Conservation (phyloP, 2,329 filamentous ascomycete genomes). For the Fusarium beomiforme region DNA sequence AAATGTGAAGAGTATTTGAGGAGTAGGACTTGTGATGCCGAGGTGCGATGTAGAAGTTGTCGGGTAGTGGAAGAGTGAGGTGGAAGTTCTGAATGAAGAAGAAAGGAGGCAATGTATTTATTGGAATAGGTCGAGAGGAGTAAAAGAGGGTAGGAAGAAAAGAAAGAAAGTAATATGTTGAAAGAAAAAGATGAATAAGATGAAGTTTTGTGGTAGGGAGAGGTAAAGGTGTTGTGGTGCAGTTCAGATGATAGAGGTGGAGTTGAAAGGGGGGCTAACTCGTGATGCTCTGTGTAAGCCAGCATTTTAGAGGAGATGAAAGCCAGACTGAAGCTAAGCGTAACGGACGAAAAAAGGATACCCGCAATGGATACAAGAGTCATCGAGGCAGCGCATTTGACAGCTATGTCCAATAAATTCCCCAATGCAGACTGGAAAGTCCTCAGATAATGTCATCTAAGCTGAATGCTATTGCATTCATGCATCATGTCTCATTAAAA, state of each 20-base stretch:
- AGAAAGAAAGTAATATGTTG: background rate
- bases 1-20: background rate
- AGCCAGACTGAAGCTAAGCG: background rate
- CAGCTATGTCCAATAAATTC: background rate
- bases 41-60: background rate
- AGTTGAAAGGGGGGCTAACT: slow-evolving; percentile 3
- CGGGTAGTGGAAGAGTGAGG: background rate
- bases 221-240: slow-evolving; percentile 1
- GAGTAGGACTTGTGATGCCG: background rate
- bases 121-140: too few species aligned
- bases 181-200: background rate
- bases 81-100: background rate
- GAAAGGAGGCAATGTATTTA: background rate
- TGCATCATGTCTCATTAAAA: background rate
- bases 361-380: background rate
- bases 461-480: background rate
- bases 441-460: background rate
- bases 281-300: slow-evolving; percentile 18
- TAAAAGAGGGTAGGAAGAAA: background rate
- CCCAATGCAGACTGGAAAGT: background rate
- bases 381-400: background rate
- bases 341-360: slow-evolving; percentile 3
- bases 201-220: background rate
- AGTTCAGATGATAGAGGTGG: background rate
- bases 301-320: background rate